A percentile compares a stretch with the other conserved stretches of the same genome.
These are phyloP conservation scores for Vachellia collinsii DNA, from an alignment of 306 rosid species.

Conservation along the genomic window DNA sequence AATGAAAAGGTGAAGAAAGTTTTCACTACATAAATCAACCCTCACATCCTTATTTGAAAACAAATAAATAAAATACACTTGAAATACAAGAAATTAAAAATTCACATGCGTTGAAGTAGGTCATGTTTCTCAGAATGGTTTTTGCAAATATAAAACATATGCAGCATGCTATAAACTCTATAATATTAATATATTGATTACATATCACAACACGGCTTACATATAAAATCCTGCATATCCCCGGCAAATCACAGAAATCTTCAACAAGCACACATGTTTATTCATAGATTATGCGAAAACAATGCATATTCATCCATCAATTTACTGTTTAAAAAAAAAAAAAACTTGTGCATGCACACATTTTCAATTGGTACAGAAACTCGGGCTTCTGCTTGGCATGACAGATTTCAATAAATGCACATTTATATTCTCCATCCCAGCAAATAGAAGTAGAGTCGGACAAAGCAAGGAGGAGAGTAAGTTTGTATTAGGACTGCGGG, in stretches of 20 bases:
- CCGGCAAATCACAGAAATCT: not conserved
- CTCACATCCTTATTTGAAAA: not conserved
- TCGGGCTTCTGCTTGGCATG: not conserved
- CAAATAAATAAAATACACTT: not conserved
- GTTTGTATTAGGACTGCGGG: not conserved
- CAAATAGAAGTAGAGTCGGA: not conserved
- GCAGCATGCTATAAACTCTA: not conserved
- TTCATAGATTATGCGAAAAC: not conserved
- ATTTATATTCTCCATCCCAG: constrained; percentile 3
- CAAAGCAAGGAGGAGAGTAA: not conserved
- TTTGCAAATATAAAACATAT: not conserved
- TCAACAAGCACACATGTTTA: not conserved
- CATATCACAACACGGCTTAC: not conserved
- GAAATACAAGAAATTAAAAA: not conserved
- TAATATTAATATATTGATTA: not conserved
- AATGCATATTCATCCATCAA: not conserved
- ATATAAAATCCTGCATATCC: not conserved
- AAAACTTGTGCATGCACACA: not conserved
- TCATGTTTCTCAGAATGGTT: not conserved
- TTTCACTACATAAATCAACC: not conserved
- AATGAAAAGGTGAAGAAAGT: too few relatives aligned
- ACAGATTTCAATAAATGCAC: constrained; percentile 7
- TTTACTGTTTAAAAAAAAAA: not conserved
- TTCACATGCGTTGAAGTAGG: not conserved
- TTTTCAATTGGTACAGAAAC: not conserved